Evolutionary conservation across 148 eudicot species (phyloP), one percentile per base, ranked within the genome.

Genomic region (Rhododendron vialii): DNA sequence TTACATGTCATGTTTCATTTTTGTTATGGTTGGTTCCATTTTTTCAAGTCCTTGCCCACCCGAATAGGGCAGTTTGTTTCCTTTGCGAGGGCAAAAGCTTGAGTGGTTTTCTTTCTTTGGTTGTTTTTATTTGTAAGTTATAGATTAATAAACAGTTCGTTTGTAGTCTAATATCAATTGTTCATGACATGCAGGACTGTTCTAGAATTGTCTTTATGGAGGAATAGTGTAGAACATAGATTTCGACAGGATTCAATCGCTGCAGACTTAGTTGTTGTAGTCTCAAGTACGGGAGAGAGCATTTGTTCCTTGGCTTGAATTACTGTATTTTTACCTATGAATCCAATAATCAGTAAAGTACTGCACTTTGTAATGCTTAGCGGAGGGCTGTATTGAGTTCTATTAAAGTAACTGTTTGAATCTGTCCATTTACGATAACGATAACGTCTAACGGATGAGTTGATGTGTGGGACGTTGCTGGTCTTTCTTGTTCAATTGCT

Each of bases 181-280:
- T 61, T 12, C 84, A 36, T 61, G 75, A 61, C 61, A 82, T 82
- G 84, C 84, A 82, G 84, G 84, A 61, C 22, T 14, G 13, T 1
- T 38, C 35, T 7, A 36, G 18, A 36, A 75, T 38, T 35, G 22
- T 73, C 77, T 33, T 6, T 74, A 2, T 0, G n/a, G 12, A 75
- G 24, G 38, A 38, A 30, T 36, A 75, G 22, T 75, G 79, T 41
- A 36, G 47, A 75, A 75, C 79, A 38, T 24, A 75, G 45, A 17
- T 75, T 17, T 18, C 4, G 10, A 75, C 11, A 17, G 4, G 79
- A 35, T 35, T 74, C 78, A 17, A 7, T 36, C 22, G 12, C 47
- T 36, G 47, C 79, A 75, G 38, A 38, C 38, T 36, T 18, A 17
- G 79, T 35, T 69, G 75, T 74, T 35, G 78, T 38, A 75, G 20